Percentiles rank a stretch among this genome's conserved stretches.
Evolutionary conservation across 495 filamentous ascomycete genomes (phyloP).

Genomic region (Aspergillus diversus): DNA sequence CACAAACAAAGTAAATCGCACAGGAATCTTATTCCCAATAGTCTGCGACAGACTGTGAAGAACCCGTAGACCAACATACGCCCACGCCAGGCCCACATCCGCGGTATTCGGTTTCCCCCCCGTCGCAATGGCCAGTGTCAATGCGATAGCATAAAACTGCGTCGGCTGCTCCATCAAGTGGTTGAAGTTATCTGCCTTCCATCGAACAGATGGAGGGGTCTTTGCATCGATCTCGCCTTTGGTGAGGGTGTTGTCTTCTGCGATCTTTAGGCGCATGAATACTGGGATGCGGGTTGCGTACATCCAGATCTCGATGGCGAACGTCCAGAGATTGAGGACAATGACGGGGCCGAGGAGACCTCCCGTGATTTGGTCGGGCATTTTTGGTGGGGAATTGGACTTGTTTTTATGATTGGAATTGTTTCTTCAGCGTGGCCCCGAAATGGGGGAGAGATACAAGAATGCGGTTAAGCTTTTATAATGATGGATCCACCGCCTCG

Average conservation of each 20-base stretch:
- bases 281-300: constrained; percentile 25
- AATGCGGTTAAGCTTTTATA: neutral
- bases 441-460: neutral
- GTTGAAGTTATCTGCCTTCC: constrained; percentile 35
- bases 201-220: constrained; percentile 27
- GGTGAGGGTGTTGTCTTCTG: constrained; percentile 11
- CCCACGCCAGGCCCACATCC: constrained; percentile 26
- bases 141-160: constrained; percentile 32
- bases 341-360: constrained; percentile 34
- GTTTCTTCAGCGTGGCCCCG: neutral
- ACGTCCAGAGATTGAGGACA: constrained; percentile 31
- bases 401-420: neutral
- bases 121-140: constrained; percentile 25
- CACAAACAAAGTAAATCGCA: constrained; percentile 23
- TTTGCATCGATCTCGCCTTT: constrained; percentile 22
- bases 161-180: constrained; percentile 34
- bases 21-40: constrained; percentile 21
- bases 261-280: constrained; percentile 16
- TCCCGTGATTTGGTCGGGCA: neutral
- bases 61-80: constrained; percentile 26
- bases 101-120: neutral
- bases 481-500: neutral
- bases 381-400: neutral
- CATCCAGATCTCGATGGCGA: constrained; percentile 33
- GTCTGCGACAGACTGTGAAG: constrained; percentile 30